phyloP scores from a whole-genome alignment of 176 grass and related monocot genomes.

The Avena sativa region DNA sequence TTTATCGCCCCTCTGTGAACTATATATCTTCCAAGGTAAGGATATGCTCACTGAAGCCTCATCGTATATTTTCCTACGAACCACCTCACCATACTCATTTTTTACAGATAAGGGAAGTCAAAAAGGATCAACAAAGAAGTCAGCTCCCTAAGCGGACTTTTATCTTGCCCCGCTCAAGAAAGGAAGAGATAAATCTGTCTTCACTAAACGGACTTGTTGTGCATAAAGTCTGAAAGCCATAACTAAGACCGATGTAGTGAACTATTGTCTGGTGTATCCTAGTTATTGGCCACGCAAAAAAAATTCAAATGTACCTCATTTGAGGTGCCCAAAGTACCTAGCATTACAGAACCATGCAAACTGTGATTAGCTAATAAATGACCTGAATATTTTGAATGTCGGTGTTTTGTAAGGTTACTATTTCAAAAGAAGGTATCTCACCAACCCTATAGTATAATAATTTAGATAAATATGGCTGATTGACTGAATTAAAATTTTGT shows the following conservation, averaged over 20 bases:
- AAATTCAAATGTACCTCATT: too few relatives aligned
- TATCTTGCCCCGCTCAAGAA: conserved; percentile 17
- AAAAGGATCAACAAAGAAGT: conserved; percentile 29
- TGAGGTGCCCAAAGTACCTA: too few relatives aligned
- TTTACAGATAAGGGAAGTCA: conserved; percentile 7
- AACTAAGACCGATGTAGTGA: background rate
- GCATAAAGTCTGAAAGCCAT: background rate
- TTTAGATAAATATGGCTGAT: too few relatives aligned
- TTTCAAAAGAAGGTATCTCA: too few relatives aligned
- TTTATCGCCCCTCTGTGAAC: background rate
- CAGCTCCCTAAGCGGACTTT: background rate
- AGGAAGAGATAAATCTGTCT: background rate
- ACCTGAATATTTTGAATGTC: too few relatives aligned
- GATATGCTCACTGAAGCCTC: background rate
- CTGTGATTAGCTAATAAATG: too few relatives aligned
- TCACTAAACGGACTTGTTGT: conserved; percentile 9
- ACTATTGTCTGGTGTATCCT: too few relatives aligned
- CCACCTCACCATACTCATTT: conserved; percentile 13
- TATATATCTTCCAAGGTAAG: conserved; percentile 9
- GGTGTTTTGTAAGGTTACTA: too few relatives aligned
- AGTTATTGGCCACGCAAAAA: too few relatives aligned
- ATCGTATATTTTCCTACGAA: conserved; percentile 11
- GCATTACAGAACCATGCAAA: too few relatives aligned
- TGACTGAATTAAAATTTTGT: too few relatives aligned
- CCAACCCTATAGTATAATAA: too few relatives aligned